Conservation (phyloP, 257 asterid genomes). For the Solanum dulcamara region DNA sequence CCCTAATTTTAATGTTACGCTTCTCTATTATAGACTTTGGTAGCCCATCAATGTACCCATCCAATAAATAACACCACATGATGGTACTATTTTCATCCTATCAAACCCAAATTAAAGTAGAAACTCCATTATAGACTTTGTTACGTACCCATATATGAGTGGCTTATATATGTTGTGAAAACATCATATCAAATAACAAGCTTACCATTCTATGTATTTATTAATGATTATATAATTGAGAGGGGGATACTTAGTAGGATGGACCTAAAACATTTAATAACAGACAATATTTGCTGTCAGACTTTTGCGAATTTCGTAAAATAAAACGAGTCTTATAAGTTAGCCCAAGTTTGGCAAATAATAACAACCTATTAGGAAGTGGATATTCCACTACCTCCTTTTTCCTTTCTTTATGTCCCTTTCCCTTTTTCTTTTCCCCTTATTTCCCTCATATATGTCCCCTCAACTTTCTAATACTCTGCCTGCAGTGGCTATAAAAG, state of each 20-base stretch:
- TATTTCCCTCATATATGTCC: no score
- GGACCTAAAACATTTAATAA: background rate
- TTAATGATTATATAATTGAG: background rate
- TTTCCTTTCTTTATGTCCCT: no score
- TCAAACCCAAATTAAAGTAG: background rate
- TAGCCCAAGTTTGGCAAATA: background rate
- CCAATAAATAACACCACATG: background rate
- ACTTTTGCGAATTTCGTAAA: background rate
- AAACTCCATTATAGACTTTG: background rate
- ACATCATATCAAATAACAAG: background rate
- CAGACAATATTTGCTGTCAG: background rate
- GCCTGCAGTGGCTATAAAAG: no score
- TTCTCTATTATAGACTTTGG: no score
- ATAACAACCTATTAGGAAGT: no score
- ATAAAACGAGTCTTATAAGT: background rate
- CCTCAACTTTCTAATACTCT: no score
- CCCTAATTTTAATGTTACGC: no score
- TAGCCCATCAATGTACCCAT: no score
- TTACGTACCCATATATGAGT: background rate
- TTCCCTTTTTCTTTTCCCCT: no score
- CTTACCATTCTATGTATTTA: background rate
- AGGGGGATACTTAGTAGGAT: background rate
- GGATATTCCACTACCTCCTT: no score
- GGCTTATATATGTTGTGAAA: background rate
- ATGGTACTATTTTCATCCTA: background rate